These are phyloP conservation scores for Xanthoparmelia taractica DNA, from an alignment of 495 filamentous ascomycete genomes.

Conservation along the genomic window DNA sequence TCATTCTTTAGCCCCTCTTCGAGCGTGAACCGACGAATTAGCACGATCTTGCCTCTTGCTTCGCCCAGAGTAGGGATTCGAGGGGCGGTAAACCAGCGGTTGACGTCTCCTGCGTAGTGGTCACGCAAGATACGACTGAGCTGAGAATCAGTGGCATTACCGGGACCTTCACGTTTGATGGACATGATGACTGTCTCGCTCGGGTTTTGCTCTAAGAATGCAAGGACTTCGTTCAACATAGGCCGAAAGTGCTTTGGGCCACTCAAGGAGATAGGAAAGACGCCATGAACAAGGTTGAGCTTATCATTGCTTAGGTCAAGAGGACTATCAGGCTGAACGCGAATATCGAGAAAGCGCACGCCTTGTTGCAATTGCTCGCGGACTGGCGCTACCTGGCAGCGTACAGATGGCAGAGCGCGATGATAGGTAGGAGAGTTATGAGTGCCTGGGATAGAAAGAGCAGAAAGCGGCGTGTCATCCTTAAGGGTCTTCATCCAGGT, in stretches of 20 bases:
- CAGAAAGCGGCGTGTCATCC: constrained; percentile 61
- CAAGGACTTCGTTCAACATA: constrained; percentile 58
- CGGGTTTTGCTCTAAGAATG: constrained; percentile 71
- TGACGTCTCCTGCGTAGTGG: constrained; percentile 57
- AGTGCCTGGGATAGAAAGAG: constrained; percentile 86
- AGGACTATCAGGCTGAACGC: constrained; percentile 58
- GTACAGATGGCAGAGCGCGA: constrained; percentile 79
- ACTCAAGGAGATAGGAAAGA: constrained; percentile 66
- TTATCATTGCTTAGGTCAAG: constrained; percentile 48
- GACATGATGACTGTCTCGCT: constrained; percentile 79
- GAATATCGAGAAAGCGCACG: constrained; percentile 89
- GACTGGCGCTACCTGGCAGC: constrained; percentile 78
- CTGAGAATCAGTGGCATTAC: constrained; percentile 69
- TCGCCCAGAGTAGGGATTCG: constrained; percentile 76
- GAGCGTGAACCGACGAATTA: constrained; percentile 73
- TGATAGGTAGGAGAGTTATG: constrained; percentile 88
- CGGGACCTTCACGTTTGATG: constrained; percentile 83
- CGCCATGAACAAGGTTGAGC: constrained; percentile 65
- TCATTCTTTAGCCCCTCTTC: constrained; percentile 51
- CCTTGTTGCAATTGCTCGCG: constrained; percentile 78
- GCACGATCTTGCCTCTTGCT: constrained; percentile 72
- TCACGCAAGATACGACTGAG: constrained; percentile 62
- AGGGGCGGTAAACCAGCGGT: constrained; percentile 70
- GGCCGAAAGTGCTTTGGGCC: constrained; percentile 67
- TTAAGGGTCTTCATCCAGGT: constrained; percentile 74